Evolutionary conservation across 768 basidiomycete genomes (phyloP).

Genomic region (Suillus ampliporus): DNA sequence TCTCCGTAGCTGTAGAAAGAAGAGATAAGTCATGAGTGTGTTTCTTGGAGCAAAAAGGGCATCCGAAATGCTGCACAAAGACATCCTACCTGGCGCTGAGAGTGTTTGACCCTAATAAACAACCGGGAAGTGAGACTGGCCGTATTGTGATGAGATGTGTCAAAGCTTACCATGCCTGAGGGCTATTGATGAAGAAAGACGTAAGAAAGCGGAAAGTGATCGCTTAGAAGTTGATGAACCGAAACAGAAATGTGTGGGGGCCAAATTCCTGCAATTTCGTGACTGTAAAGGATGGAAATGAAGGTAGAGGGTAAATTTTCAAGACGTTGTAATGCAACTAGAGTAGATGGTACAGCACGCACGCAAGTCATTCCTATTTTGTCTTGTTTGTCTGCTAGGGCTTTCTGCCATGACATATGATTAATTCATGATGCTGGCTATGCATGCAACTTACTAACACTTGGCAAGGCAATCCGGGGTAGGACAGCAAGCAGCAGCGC

Average conservation of each 20-base stretch:
- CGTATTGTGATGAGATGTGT: conserved; percentile 11
- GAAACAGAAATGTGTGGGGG: neutral
- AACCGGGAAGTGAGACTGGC: conserved; percentile 10
- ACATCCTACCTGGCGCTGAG: conserved; percentile 70
- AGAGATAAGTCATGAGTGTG: conserved; percentile 19
- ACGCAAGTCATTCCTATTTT: conserved; percentile 29
- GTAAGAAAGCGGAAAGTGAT: conserved; percentile 23
- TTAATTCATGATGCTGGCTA: neutral
- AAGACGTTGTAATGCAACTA: neutral
- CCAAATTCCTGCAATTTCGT: neutral
- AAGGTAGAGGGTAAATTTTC: conserved; percentile 4
- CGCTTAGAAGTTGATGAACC: conserved; percentile 5
- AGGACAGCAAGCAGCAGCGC: neutral
- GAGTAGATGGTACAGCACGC: neutral
- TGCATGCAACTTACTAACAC: neutral
- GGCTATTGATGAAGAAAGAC: conserved; percentile 28
- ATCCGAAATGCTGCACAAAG: conserved; percentile 6
- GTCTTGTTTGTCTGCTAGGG: conserved; percentile 37
- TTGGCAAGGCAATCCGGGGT: neutral
- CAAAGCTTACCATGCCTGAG: conserved; percentile 32
- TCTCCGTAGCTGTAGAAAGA: conserved; percentile 68
- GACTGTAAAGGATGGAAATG: neutral
- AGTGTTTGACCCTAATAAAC: conserved; percentile 80
- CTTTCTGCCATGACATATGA: neutral
- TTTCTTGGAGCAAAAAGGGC: conserved; percentile 12